Conservation (phyloP, 169 alveolate species). For the Eimeria necatrix region DNA sequence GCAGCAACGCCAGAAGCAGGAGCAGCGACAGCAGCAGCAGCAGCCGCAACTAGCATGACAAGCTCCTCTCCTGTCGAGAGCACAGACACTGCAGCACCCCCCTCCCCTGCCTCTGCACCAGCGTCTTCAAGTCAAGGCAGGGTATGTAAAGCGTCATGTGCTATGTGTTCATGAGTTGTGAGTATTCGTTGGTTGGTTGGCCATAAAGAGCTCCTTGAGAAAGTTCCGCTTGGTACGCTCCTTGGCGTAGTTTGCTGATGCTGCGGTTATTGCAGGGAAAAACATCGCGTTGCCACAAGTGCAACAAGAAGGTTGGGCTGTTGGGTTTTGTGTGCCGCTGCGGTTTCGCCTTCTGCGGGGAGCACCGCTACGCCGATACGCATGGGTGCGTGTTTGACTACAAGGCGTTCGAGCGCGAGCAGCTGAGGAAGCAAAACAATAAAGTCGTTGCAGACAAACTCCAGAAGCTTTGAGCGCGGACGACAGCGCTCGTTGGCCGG, state of each 20-base stretch:
- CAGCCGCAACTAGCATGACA: slow-evolving; percentile 6
- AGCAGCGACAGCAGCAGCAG: slow-evolving; percentile 7
- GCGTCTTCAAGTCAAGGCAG: slow-evolving; percentile 20
- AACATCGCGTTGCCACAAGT: slow-evolving; percentile 91
- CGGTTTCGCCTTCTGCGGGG: slow-evolving; percentile 93
- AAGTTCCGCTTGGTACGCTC: neutral
- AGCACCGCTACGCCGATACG: slow-evolving; percentile 96
- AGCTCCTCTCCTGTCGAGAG: neutral
- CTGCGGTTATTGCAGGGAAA: slow-evolving; percentile 41
- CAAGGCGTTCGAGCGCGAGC: slow-evolving; percentile 90
- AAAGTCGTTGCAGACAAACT: slow-evolving; percentile 95
- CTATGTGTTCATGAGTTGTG: neutral
- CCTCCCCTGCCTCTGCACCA: slow-evolving; percentile 58
- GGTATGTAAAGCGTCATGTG: neutral
- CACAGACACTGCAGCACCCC: slow-evolving; percentile 1
- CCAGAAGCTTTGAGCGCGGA: slow-evolving; percentile 88
- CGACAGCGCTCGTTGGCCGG: too few species aligned
- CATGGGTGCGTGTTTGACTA: slow-evolving; percentile 96
- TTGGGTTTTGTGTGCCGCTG: slow-evolving; percentile 96
- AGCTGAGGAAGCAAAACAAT: slow-evolving; percentile 92
- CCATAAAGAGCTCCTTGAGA: neutral
- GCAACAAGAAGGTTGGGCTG: slow-evolving; percentile 95
- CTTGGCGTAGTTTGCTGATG: neutral
- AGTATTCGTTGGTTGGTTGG: neutral
- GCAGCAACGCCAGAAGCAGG: neutral